These are phyloP conservation scores for Cryptococcus sp. DNA, from an alignment of 1,284 basidiomycete genomes.

Conservation along the genomic window DNA sequence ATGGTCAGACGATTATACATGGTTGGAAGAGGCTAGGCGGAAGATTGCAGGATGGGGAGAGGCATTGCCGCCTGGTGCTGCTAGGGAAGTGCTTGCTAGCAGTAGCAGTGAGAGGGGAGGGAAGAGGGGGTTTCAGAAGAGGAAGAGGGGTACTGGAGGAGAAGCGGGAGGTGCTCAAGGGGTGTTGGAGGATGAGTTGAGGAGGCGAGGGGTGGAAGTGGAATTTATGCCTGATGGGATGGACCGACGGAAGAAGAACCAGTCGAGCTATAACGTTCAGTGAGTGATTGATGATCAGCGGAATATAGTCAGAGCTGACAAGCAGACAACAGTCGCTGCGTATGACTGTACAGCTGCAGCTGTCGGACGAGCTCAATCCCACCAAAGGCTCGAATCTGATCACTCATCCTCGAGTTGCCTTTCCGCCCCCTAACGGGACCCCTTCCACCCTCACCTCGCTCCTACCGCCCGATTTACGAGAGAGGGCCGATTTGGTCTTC, in stretches of 20 bases:
- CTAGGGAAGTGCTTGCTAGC: constrained; percentile 14
- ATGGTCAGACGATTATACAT: constrained; percentile 79
- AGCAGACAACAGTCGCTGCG: constrained; percentile 2
- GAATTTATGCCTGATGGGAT: constrained; percentile 75
- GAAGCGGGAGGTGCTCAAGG: constrained; percentile 52
- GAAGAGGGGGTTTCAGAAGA: constrained; percentile 3
- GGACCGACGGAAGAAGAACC: constrained; percentile 66
- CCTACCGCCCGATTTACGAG: neutral
- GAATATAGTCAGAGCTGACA: neutral
- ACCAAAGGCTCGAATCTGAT: neutral
- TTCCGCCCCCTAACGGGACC: neutral
- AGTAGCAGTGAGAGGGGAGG: constrained; percentile 34
- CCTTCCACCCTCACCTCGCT: neutral
- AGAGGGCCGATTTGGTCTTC: constrained; percentile 2
- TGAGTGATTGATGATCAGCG: too few relatives aligned
- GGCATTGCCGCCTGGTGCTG: constrained; percentile 50
- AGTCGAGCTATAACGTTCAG: constrained; percentile 75
- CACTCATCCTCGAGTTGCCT: neutral
- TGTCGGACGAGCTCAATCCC: neutral
- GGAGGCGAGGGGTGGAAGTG: constrained; percentile 59
- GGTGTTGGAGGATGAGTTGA: constrained; percentile 59
- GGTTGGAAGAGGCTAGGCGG: constrained; percentile 70
- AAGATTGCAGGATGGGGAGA: constrained; percentile 64
- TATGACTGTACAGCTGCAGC: neutral
- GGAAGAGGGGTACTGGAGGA: constrained; percentile 5